These are phyloP conservation scores for Chiua virens DNA, from an alignment of 768 basidiomycete genomes.

Conservation along the genomic window DNA sequence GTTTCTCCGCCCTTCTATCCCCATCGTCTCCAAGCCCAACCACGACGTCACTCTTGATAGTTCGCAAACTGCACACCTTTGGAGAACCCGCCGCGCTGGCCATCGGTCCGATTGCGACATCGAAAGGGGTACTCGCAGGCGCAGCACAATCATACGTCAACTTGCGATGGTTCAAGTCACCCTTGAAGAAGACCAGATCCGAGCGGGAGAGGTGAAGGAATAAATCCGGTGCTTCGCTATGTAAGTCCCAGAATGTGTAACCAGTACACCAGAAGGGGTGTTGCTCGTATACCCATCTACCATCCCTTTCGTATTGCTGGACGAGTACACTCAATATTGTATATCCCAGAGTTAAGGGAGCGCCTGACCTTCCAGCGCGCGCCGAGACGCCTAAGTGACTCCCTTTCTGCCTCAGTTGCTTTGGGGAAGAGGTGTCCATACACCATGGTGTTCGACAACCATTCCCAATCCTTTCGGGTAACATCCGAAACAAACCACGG, in stretches of 20 bases:
- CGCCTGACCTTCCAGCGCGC: slow-evolving; percentile 79
- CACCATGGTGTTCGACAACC: slow-evolving; percentile 86
- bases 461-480: slow-evolving; percentile 92
- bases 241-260: slow-evolving; percentile 90
- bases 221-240: slow-evolving; percentile 81
- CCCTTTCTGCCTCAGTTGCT: slow-evolving; percentile 74
- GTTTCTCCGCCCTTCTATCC: slow-evolving; percentile 67
- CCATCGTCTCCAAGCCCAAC: slow-evolving; percentile 76
- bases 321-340: slow-evolving; percentile 2
- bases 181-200: slow-evolving; percentile 93
- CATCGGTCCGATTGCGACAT: slow-evolving; percentile 90
- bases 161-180: slow-evolving; percentile 92
- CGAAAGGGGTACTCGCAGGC: slow-evolving; percentile 84
- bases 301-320: slow-evolving; percentile 88
- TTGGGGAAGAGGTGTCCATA: slow-evolving; percentile 92
- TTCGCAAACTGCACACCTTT: slow-evolving; percentile 80
- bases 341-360: neutral
- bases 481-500: slow-evolving; percentile 96
- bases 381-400: slow-evolving; percentile 78
- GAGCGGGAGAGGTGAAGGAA: slow-evolving; percentile 90
- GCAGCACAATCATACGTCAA: slow-evolving; percentile 85
- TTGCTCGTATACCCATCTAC: slow-evolving; percentile 92
- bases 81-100: slow-evolving; percentile 87
- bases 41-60: slow-evolving; percentile 95
- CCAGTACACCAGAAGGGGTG: slow-evolving; percentile 97